A percentile compares a stretch with the other conserved stretches of the same genome.
Conservation (phyloP, 495 filamentous ascomycete species). For the Neurospora sublineolata region DNA sequence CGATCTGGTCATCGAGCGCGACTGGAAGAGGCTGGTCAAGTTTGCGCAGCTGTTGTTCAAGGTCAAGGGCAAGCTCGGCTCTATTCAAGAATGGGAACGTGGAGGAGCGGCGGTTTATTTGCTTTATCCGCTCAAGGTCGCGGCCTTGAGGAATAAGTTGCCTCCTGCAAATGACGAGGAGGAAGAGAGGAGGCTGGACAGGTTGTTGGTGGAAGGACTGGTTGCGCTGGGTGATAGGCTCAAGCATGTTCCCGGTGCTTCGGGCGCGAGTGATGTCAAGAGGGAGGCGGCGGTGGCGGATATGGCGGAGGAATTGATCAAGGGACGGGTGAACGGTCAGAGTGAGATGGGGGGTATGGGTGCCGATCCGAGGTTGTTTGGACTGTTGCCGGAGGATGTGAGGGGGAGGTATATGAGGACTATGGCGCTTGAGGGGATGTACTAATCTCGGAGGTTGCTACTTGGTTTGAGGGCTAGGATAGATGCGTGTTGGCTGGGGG, state of each 20-base stretch:
- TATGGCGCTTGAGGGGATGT: slow-evolving; percentile 14
- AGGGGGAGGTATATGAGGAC: slow-evolving; percentile 15
- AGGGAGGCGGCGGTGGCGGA: slow-evolving; percentile 61
- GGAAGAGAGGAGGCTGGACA: slow-evolving; percentile 23
- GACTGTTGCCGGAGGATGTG: slow-evolving; percentile 21
- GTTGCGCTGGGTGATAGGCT: slow-evolving; percentile 47
- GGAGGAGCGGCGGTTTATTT: slow-evolving; percentile 68
- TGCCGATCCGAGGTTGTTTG: slow-evolving; percentile 15
- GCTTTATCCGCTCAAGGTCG: slow-evolving; percentile 46
- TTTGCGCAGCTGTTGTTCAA: slow-evolving; percentile 46
- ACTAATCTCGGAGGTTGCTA: not conserved
- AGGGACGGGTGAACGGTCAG: not conserved
- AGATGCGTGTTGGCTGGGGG: not conserved
- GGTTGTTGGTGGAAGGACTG: slow-evolving; percentile 50
- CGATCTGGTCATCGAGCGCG: slow-evolving; percentile 61
- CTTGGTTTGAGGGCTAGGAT: not conserved
- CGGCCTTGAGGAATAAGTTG: not conserved
- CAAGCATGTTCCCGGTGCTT: slow-evolving; percentile 8
- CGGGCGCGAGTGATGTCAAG: slow-evolving; percentile 16
- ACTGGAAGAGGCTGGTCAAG: slow-evolving; percentile 48
- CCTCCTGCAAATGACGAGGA: slow-evolving; percentile 24
- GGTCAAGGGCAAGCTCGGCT: slow-evolving; percentile 39
- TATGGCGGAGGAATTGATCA: slow-evolving; percentile 49
- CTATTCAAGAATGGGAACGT: slow-evolving; percentile 49
- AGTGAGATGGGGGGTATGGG: slow-evolving; percentile 1